Evolutionary conservation across 495 filamentous ascomycete genomes (phyloP), one percentile per base, ranked within the genome.

Genomic region (Neurospora sp.): DNA sequence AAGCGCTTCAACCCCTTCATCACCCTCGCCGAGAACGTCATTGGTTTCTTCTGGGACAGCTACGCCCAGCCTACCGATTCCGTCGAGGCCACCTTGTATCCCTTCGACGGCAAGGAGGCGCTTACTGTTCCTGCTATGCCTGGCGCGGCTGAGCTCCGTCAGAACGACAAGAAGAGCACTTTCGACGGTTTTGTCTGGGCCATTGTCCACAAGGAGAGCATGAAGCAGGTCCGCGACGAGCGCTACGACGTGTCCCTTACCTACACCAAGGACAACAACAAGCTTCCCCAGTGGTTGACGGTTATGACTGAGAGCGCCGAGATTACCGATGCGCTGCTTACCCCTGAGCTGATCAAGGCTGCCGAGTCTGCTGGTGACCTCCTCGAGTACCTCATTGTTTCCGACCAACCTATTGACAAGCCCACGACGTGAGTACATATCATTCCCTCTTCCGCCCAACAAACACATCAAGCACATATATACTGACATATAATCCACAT

Each of bases 221-320:
- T 99, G 95, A 93, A 91, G 85, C 84, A 89, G 76, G 88, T 97
- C 78, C 89, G 96, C 69, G 91, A 96, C 41, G 96, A 97, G 70
- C 91, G 96, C 75, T 99, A 98, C 81, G 96, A 99, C 82, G 85
- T 97, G 39, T 96, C 92, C 37, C 89, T 99, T 70, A 97, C 96
- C 31, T 89, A 87, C 75, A 97, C 95, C 74, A 95, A 93, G 84
- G 96, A 99, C 75, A 90, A 94, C 81, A 76, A 89, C 37, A 97
- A 94, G 84, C 88, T 98, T 8, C 96, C 96, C n/a, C 81, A 84
- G 72, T 98, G 96, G 96, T 86, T 90, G 18, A 97, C 93, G 2
- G 91, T 97, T 77, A 97, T 99, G 96, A 94, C 88, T 74, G 96
- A 99, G 86, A 97, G 90, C 79, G 94, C 94, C 37, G 96, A 98